Conservation (phyloP, 768 basidiomycete species). For the Symmetrospora coprosmae region DNA sequence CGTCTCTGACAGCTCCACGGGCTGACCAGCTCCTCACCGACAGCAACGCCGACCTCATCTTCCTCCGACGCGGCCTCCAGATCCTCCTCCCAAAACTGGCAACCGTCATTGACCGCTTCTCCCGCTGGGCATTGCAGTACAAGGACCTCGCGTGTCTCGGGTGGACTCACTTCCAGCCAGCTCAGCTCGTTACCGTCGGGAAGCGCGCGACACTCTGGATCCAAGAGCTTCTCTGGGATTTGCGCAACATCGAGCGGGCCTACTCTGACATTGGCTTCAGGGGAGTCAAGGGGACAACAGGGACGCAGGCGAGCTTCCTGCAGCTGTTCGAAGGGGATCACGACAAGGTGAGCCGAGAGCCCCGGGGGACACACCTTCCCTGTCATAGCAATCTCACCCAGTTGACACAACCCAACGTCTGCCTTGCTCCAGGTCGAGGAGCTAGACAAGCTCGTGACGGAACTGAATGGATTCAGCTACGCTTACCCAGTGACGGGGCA, state of each 20-base stretch:
- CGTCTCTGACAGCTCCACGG: background rate
- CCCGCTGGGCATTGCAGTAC: slow-evolving; percentile 69
- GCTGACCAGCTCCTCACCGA: background rate
- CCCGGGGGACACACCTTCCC: no score
- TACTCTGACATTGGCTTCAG: slow-evolving; percentile 88
- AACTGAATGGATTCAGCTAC: slow-evolving; percentile 79
- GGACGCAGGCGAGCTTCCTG: slow-evolving; percentile 91
- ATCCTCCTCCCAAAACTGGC: slow-evolving; percentile 77
- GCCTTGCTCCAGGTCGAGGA: slow-evolving; percentile 53
- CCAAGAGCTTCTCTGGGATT: slow-evolving; percentile 94
- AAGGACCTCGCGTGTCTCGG: slow-evolving; percentile 82
- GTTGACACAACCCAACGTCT: background rate
- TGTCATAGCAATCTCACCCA: slow-evolving; percentile 4
- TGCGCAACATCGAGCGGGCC: slow-evolving; percentile 78
- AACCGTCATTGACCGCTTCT: slow-evolving; percentile 72
- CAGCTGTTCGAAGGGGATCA: slow-evolving; percentile 90
- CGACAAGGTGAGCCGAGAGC: slow-evolving; percentile 64
- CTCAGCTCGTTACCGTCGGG: slow-evolving; percentile 93
- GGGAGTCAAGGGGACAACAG: slow-evolving; percentile 98
- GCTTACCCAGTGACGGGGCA: slow-evolving; percentile 97
- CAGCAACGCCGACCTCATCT: slow-evolving; percentile 97
- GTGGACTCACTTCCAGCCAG: slow-evolving; percentile 98
- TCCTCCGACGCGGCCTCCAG: slow-evolving; percentile 71
- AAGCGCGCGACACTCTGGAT: slow-evolving; percentile 95
- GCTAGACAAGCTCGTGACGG: slow-evolving; percentile 74